Evolutionary conservation across 371 early-diverging fungal species (phyloP), one percentile per base, ranked within the genome.

Genomic region (Saksenaea vasiformis): DNA sequence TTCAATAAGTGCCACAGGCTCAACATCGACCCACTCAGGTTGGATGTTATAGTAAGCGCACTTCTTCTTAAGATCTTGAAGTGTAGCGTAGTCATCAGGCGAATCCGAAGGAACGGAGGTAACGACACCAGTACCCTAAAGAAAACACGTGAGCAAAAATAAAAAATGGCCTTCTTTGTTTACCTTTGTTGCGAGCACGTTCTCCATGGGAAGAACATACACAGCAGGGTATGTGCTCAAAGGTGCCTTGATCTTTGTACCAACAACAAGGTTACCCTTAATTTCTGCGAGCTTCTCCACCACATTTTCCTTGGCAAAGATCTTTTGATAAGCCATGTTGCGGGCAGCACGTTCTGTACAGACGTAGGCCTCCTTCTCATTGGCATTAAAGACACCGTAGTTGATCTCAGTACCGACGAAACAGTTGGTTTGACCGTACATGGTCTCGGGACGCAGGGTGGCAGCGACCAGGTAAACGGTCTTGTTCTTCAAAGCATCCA

Each of bases 361-460:
- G 56, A 99, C 83, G 77, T 85, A 98, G 17, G 94, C 90, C 19
- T 95, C 94, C 54, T 84, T 79, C 24, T 91, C 90, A 64, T 85
- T 82, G 35, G 86, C 88, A 58, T 89, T 82, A 77, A 82, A 96
- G 61, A 96, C 77, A 31, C 96, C 96, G 69, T 99, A 99, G 58
- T 88, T 85, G 66, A 99, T 77, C 31, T 91, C 91, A n/a, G 88
- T 86, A 44, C 97, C 97, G 36, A 98, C 96, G 69, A 90, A 98
- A 82, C 97, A 97, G 83, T 98, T 97, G 69, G 98, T 99, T 78
- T 97, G 97, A 61, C 98, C 99, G 58, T 98, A 99, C 98, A 98
- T 98, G 70, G 99, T 99, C 83, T 99, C 99, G 14, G 99, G 99
- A 39, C 98, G 83, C 63, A 98, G 82, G 24, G 99, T 99, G 37